Evolutionary conservation across 768 basidiomycete species (phyloP).

Genomic region (Lactarius indigo): DNA sequence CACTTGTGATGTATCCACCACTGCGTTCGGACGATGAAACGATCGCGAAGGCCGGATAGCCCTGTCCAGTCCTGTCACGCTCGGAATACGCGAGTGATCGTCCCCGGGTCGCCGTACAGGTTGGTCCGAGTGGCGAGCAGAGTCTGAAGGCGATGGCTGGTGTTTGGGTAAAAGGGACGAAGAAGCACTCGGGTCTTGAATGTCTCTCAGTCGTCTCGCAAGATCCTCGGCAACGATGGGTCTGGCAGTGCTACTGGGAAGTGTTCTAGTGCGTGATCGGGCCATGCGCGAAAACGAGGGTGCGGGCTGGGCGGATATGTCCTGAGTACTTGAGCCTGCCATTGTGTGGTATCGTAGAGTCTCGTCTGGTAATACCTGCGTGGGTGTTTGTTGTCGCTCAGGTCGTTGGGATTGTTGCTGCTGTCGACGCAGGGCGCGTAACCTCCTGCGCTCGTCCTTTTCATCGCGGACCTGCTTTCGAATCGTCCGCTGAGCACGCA

Average conservation of each 20-base stretch:
- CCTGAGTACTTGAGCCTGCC: not conserved
- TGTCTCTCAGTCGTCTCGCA: conserved; percentile 19
- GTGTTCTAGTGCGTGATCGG: conserved; percentile 22
- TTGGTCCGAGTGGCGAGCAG: conserved; percentile 8
- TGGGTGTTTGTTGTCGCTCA: not conserved
- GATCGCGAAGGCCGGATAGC: conserved; percentile 52
- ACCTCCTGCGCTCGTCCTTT: conserved; percentile 49
- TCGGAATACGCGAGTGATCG: conserved; percentile 23
- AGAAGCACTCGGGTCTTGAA: conserved; percentile 12
- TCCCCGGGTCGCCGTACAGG: conserved; percentile 28
- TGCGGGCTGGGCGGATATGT: not conserved
- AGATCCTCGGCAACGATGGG: conserved; percentile 23
- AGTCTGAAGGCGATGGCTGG: not conserved
- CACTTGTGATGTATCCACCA: conserved; percentile 33
- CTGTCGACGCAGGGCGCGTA: conserved; percentile 26
- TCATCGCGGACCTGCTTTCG: conserved; percentile 69
- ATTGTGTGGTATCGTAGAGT: not conserved
- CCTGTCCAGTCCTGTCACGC: conserved; percentile 27
- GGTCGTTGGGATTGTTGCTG: conserved; percentile 13
- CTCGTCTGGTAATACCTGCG: not conserved
- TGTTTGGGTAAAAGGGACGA: not conserved
- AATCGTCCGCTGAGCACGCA: conserved; percentile 79
- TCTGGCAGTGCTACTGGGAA: conserved; percentile 19
- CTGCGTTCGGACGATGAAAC: conserved; percentile 49
- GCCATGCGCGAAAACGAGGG: not conserved